Evolutionary conservation across 2,329 filamentous ascomycete species (phyloP).

Genomic region (Chrysoporthe deuterocubensis): DNA sequence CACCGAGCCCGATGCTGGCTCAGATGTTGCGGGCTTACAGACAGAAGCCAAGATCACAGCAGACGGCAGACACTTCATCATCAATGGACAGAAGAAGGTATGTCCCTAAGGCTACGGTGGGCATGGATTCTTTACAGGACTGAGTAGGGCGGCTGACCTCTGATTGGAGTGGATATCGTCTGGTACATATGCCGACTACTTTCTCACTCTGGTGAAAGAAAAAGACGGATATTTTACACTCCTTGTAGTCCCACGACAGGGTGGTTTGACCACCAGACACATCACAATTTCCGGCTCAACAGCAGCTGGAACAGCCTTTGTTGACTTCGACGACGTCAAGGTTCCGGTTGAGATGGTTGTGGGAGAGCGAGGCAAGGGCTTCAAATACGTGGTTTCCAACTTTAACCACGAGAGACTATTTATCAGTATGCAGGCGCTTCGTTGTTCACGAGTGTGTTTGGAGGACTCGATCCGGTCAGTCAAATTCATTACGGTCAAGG

Average conservation of each 20-base stretch:
- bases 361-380: constrained; percentile 55
- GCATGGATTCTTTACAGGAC: no score
- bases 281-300: constrained; percentile 66
- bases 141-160: background rate
- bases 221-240: constrained; percentile 58
- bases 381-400: constrained; percentile 41
- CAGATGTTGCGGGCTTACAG: constrained; percentile 29
- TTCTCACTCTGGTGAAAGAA: constrained; percentile 53
- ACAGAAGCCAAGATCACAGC: constrained; percentile 27
- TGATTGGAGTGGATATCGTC: constrained; percentile 61
- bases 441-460: constrained; percentile 57
- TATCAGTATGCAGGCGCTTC: constrained; percentile 56
- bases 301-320: constrained; percentile 59
- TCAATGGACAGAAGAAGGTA: constrained; percentile 62
- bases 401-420: constrained; percentile 61
- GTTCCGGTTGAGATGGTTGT: constrained; percentile 56
- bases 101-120: background rate
- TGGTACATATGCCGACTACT: constrained; percentile 57
- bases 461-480: constrained; percentile 52
- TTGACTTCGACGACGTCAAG: constrained; percentile 56
- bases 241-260: constrained; percentile 53
- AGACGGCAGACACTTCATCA: constrained; percentile 48
- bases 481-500: background rate
- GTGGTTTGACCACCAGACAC: constrained; percentile 52
- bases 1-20: constrained; percentile 32